phyloP scores from a whole-genome alignment of 208 protist species.

The Phytomonas sp. region DNA sequence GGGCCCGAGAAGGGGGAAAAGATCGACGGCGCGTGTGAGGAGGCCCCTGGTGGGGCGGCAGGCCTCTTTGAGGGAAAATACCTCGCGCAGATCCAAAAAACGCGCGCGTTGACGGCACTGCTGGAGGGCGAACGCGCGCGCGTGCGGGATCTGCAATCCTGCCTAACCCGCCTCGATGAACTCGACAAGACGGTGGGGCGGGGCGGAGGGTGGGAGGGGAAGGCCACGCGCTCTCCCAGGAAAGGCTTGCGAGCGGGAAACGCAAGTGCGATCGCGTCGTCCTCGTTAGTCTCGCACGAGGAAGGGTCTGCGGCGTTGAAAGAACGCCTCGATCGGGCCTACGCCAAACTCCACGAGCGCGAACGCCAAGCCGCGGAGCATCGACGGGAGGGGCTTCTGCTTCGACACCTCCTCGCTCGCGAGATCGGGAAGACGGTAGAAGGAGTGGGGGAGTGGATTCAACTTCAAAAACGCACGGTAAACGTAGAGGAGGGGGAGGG shows the following conservation, averaged over 20 bases:
- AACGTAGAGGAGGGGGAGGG: neutral
- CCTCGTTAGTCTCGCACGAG: slow-evolving; percentile 1
- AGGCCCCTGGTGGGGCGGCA: slow-evolving; percentile 12
- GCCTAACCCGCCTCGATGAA: no score
- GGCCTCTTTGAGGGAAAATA: slow-evolving; percentile 57
- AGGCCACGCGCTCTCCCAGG: slow-evolving; percentile 3
- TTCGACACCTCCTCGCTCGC: slow-evolving; percentile 35
- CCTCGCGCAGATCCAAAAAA: slow-evolving; percentile 39
- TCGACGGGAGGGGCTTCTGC: slow-evolving; percentile 37
- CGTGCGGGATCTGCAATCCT: slow-evolving; percentile 24
- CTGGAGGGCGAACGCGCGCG: slow-evolving; percentile 36
- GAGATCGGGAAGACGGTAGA: slow-evolving; percentile 46
- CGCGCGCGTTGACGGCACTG: slow-evolving; percentile 37
- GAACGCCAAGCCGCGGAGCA: slow-evolving; percentile 42
- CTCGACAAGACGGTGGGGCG: no score
- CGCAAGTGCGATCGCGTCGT: neutral
- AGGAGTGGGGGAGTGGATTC: slow-evolving; percentile 31
- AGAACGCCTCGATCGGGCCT: slow-evolving; percentile 31
- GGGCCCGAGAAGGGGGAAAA: neutral
- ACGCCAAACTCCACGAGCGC: slow-evolving; percentile 36
- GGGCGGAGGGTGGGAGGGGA: neutral
- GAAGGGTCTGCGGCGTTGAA: neutral
- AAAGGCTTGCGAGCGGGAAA: slow-evolving; percentile 3
- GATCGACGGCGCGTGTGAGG: neutral
- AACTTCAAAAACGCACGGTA: neutral